Base-by-base conservation (phyloP, 495 filamentous ascomycete genomes). In the Penicillium herquei region DNA sequence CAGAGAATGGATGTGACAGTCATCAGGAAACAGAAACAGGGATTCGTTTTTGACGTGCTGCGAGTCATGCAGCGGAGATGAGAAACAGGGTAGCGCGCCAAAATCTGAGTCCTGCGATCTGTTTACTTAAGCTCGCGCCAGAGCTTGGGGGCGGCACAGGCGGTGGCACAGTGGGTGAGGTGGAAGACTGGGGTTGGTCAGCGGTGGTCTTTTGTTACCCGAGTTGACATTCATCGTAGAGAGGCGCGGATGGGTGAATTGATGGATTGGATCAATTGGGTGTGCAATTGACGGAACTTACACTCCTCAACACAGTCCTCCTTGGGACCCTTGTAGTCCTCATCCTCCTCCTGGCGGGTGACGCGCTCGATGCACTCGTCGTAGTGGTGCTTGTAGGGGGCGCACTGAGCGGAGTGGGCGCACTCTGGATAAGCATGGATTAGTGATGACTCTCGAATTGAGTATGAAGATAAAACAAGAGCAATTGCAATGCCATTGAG, bases 231-330 rank as follows among this genome's bases (percentile, higher is more conserved):
- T 4, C 21, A 26, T 26, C 1, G 21, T 4, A 26, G 21, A 4
- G 1, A 26, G 21, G 21, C 21, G 4, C 41, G 41, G 18, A 26
- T 10, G 17, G 18, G 26, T 9, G 32, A 6, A 46, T 26, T 32
- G 13, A 17, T 40, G 34, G 17, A 49, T 45, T 43, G 40, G n/a
- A 12, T 14, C 13, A 14, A 14, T 47, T 33, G 21, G 21, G 44
- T 2, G 26, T 39, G 13, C 18, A 9, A 14, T 4, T 21, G n/a
- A 7, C 3, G n/a, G 18, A n/a, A 84, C 92, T 79, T 87, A 97
- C 94, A 98, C 82, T 98, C 94, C 81, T 98, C 94, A 59, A 98
- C 90, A 65, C 94, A 98, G 79, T 98, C 93, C 82, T 98, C 94
- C 66, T 87, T 82, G 56, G 80, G 73, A 10, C 77, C 81, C 70